Evolutionary conservation across 495 filamentous ascomycete species (phyloP), one percentile per base, ranked within the genome.

Genomic region (Polyplosphaeria fusca): DNA sequence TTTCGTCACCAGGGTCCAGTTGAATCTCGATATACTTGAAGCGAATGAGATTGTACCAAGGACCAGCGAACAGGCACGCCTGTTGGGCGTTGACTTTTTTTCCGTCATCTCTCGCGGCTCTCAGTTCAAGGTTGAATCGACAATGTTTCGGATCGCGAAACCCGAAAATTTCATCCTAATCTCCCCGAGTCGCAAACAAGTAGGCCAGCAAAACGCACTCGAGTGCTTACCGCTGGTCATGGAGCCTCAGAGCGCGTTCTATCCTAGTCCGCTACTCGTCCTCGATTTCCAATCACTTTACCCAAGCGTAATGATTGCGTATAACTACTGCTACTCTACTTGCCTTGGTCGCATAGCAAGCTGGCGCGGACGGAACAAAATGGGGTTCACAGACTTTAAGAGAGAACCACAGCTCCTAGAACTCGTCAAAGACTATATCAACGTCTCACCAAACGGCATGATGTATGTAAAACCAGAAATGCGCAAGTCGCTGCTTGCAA

Each of bases 251-350:
- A 96, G 92, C 51, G 86, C 84, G 27, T 97, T 97, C 65, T 98
- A 97, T 68, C 88, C 76, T 25, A 92, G 88, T 55, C 93, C 93
- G 0, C 67, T 98, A 12, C 66, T 98, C 11, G 93, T 98, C 0
- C 76, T 98, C 11, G 93, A 98, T 71, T 98, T 98, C 60, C 94
- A 97, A 68, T 93, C 88, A 24, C 76, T 98, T 22, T 98, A 98
- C 66, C 93, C 93, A 2, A 95, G 90, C 66, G 84, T 97, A 43
- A 97, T 98, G 91, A 96, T 98, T 63, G 93, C 93, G 0, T 96
- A 98, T 72, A 98, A 98, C 68, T 96, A 96, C 72, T 98, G 93
- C 74, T 98, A 98, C 70, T 97, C 93, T 0, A 98, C 93, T 0
- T 98, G 89, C 60, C 80, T 98, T 5, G 93, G 93, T 2, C 82